These are phyloP conservation scores for Thielaviopsis ethacetica DNA, from an alignment of 2,329 filamentous ascomycete genomes.

Conservation along the genomic window DNA sequence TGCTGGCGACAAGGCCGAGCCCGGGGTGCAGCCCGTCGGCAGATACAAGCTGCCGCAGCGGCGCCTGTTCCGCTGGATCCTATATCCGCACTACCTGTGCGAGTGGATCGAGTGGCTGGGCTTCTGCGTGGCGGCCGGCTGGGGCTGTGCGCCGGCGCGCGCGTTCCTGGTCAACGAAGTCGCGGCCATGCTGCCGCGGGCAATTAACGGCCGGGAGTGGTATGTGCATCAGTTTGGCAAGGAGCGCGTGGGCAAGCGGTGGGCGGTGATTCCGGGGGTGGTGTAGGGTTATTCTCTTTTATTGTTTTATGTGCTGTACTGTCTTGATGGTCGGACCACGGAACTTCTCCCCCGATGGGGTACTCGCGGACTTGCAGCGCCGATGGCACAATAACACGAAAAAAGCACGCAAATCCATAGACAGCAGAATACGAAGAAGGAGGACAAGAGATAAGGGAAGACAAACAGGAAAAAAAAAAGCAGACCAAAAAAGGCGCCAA, in stretches of 20 bases:
- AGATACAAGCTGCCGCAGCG: conserved; percentile 45
- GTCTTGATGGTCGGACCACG: neutral
- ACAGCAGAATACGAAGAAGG: too few species aligned
- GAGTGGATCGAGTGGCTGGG: conserved; percentile 96
- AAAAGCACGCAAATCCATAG: too few species aligned
- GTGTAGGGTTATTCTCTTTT: conserved; percentile 19
- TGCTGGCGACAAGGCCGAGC: too few species aligned
- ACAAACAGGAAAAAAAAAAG: too few species aligned
- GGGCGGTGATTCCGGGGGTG: conserved; percentile 49
- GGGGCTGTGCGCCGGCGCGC: conserved; percentile 55
- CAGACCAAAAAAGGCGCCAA: too few species aligned
- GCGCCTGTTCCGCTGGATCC: conserved; percentile 64
- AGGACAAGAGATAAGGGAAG: too few species aligned
- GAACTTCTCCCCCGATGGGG: neutral
- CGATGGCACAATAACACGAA: too few species aligned
- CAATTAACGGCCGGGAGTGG: conserved; percentile 67
- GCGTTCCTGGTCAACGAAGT: conserved; percentile 78
- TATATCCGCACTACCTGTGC: conserved; percentile 88
- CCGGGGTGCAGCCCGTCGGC: too few species aligned
- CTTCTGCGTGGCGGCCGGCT: conserved; percentile 62
- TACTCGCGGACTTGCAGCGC: too few species aligned
- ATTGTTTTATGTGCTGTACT: too few species aligned
- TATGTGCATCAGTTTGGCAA: conserved; percentile 78
- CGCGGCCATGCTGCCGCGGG: conserved; percentile 75
- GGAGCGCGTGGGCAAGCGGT: conserved; percentile 58